Percentiles rank a stretch among this genome's conserved stretches.
Conservation (phyloP, 2,329 filamentous ascomycete genomes). For the Penicillium occitanis region DNA sequence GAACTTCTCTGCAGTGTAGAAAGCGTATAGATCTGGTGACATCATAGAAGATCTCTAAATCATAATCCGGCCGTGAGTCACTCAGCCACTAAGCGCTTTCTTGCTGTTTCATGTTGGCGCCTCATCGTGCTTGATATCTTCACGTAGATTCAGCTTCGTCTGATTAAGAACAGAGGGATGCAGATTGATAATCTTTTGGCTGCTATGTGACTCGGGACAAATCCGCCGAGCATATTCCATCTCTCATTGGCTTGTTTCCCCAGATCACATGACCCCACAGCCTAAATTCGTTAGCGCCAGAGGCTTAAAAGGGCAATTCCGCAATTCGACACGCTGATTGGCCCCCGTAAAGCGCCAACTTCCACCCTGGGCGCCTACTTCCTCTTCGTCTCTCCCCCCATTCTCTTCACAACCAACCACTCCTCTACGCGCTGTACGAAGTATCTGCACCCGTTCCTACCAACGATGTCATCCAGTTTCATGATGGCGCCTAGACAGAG, state of each 20-base stretch:
- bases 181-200: neutral
- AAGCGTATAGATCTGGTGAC: neutral
- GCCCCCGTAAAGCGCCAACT: constrained; percentile 14
- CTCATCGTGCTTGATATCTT: neutral
- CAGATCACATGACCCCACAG: neutral
- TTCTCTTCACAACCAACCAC: constrained; percentile 20
- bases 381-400: neutral
- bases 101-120: constrained; percentile 7
- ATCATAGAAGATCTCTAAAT: neutral
- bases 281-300: neutral
- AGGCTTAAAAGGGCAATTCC: neutral
- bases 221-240: neutral
- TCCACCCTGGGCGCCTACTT: constrained; percentile 9
- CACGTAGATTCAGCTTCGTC: neutral
- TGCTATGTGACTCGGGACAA: neutral
- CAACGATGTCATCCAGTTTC: constrained; percentile 19
- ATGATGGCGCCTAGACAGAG: constrained; percentile 12
- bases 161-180: neutral
- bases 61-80: neutral
- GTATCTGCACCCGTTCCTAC: neutral
- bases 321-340: neutral
- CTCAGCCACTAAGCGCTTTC: neutral
- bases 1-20: neutral
- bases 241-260: neutral
- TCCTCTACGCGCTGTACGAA: neutral